Percentiles rank a stretch among this genome's conserved stretches.
These are phyloP conservation scores for Rhododendron ferrugineum DNA, from an alignment of 148 eudicot genomes.

Conservation along the genomic window DNA sequence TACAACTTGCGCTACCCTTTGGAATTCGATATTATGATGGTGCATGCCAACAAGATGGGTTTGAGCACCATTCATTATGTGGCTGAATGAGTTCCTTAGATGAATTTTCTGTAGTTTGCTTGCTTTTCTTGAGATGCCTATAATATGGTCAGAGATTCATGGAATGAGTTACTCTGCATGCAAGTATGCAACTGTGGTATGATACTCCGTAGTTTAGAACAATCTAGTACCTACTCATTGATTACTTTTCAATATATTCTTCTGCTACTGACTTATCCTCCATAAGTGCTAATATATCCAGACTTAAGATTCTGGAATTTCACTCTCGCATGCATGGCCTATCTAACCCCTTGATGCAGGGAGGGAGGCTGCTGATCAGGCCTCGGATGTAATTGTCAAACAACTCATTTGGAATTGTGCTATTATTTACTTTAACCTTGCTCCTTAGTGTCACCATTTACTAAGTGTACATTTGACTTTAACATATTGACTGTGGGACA, in stretches of 20 bases:
- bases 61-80: neutral
- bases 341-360: neutral
- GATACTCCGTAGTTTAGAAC: neutral
- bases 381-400: neutral
- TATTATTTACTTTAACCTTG: neutral
- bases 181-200: neutral
- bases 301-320: neutral
- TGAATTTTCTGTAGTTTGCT: neutral
- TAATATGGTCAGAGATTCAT: neutral
- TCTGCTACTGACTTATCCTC: neutral
- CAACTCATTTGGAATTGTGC: neutral
- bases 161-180: neutral
- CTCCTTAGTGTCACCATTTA: neutral
- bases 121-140: neutral
- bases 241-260: neutral
- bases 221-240: neutral
- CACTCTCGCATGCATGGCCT: neutral
- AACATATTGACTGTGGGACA: neutral
- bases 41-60: neutral
- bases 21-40: neutral
- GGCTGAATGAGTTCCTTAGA: neutral
- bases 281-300: neutral
- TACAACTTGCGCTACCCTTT: constrained; percentile 2
- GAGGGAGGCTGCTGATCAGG: neutral
- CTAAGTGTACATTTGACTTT: neutral